phyloP scores from a whole-genome alignment of 208 protist species.

The Strigomonas culicis region DNA sequence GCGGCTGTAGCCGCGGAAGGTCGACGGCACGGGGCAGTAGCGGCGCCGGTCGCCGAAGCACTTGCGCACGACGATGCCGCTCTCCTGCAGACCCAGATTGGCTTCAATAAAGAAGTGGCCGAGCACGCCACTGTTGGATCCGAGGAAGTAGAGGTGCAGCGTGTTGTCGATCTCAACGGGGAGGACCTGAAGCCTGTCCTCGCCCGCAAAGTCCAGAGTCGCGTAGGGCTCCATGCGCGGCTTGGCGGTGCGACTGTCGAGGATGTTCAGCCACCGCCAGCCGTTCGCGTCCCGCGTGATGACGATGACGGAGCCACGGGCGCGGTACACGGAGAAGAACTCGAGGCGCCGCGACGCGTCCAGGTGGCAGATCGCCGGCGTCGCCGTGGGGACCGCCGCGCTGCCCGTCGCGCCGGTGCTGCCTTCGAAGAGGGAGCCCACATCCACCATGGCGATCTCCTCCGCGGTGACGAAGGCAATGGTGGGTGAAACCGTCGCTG shows the following conservation, averaged over 20 bases:
- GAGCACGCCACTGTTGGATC: slow-evolving; percentile 44
- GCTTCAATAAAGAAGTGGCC: slow-evolving; percentile 64
- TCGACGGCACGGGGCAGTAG: slow-evolving; percentile 44
- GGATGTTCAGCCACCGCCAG: slow-evolving; percentile 78
- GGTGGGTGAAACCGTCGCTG: slow-evolving; percentile 16
- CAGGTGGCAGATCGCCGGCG: slow-evolving; percentile 29
- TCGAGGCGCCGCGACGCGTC: slow-evolving; percentile 47
- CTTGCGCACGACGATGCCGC: slow-evolving; percentile 30
- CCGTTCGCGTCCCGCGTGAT: slow-evolving; percentile 71
- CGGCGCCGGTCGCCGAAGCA: slow-evolving; percentile 27
- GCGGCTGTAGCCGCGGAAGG: slow-evolving; percentile 57
- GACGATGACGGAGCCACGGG: slow-evolving; percentile 49
- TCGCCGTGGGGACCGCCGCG: slow-evolving; percentile 7
- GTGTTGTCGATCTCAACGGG: slow-evolving; percentile 42
- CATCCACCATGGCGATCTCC: slow-evolving; percentile 41
- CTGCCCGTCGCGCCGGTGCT: background rate
- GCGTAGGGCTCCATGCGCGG: slow-evolving; percentile 54
- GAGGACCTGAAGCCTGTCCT: slow-evolving; percentile 62
- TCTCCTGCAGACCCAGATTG: slow-evolving; percentile 37
- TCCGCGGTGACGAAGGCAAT: slow-evolving; percentile 37
- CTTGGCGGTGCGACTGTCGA: slow-evolving; percentile 58
- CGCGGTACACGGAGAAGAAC: slow-evolving; percentile 50
- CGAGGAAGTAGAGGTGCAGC: slow-evolving; percentile 77
- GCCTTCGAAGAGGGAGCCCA: slow-evolving; percentile 25
- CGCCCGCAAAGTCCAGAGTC: slow-evolving; percentile 65